Base-by-base conservation (phyloP, 495 filamentous ascomycete species). In the Aspergillus conjunctus region DNA sequence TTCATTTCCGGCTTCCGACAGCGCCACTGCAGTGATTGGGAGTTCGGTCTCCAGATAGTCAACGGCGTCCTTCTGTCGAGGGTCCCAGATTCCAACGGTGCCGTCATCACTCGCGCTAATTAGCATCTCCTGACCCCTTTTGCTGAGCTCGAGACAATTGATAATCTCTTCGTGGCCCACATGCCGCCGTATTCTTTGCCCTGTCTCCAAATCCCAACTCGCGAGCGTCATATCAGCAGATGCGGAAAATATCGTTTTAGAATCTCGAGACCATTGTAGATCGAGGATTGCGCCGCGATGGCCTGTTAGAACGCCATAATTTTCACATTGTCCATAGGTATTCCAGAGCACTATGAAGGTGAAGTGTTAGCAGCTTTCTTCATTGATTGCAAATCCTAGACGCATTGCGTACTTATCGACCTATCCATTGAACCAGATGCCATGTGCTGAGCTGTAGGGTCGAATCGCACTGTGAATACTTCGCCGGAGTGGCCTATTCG, bases 401-500 rank as follows among this genome's bases (percentile, higher is more conserved):
- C 8, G 30, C 11, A 34, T 50, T 51, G 77, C 87, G 45, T 81
- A 96, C 93, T 81, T 56, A 98, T 97, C 48, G 86, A 88, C 60
- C 95, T 83, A 74, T 98, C 94, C 88, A 96, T 93, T 2, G 92
- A 95, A 15, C 93, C 95, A 6, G 94, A 97, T 50, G 95, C 94
- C 62, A 98, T 93, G 59, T 90, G 81, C 52, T 91, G 88, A 21
- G 92, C 92, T 6, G 88, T 87, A 11, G 91, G 88, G 71, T 97
- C 91, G 63, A 98, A 98, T 68, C 89, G 88, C 21, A 90, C 87
- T n/a, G 89, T 81, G 70, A 97, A 98, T 32, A 98, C 85, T 76
- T 98, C 94, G 10, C 90, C 85, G 33, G 82, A 83, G 67, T 89
- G 87, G 26, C 87, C 85, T 85, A 52, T 2, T 12, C 17, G 1